phyloP scores from a whole-genome alignment of 805 yeast species.

The Ascoidea rubescens region DNA sequence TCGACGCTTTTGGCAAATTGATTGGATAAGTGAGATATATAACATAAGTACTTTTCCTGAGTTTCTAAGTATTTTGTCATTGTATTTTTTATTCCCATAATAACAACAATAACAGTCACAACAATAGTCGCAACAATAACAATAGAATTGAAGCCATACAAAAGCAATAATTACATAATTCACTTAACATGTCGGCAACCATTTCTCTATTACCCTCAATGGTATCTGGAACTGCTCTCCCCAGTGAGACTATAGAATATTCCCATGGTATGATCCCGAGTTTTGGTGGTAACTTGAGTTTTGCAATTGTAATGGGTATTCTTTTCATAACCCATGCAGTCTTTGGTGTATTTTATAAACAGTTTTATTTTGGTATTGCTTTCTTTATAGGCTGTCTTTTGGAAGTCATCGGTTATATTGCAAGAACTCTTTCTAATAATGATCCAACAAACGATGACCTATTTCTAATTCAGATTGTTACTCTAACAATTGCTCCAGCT shows the following conservation, averaged over 20 bases:
- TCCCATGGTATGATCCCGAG: conserved; percentile 30
- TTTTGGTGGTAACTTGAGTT: conserved; percentile 40
- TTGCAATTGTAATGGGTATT: conserved; percentile 38
- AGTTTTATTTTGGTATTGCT: conserved; percentile 55
- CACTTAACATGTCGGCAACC: no score
- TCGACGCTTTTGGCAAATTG: no score
- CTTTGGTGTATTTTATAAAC: conserved; percentile 31
- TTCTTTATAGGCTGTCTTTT: conserved; percentile 41
- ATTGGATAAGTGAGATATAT: no score
- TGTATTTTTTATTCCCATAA: no score
- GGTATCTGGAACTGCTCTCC: neutral
- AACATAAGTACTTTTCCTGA: no score
- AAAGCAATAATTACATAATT: no score
- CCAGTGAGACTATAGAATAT: neutral
- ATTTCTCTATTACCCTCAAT: no score
- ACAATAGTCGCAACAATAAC: no score
- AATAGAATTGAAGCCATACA: no score
- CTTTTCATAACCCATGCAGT: conserved; percentile 26
- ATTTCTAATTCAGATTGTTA: conserved; percentile 49
- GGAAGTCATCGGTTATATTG: conserved; percentile 58
- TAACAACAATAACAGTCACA: no score
- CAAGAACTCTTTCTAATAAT: conserved; percentile 33
- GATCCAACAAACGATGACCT: conserved; percentile 21
- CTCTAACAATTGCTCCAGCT: conserved; percentile 67
- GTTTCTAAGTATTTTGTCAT: no score